Base-by-base conservation (phyloP, 768 basidiomycete genomes). In the Mycena albidolilacea region DNA sequence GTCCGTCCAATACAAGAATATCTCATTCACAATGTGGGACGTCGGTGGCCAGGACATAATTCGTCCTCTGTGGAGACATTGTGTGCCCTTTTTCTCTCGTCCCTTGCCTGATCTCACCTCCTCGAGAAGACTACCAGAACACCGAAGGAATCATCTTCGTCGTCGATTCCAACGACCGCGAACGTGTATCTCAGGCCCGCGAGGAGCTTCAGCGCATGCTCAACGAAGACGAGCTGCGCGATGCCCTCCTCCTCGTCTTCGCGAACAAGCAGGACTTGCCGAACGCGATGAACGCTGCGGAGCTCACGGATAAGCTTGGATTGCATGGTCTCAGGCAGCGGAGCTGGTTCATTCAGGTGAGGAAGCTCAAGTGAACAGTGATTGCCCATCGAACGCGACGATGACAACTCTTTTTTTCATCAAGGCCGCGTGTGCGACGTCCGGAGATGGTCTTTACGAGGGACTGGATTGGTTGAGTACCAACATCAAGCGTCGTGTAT, bases 21-120 rank as follows among this genome's bases (percentile, higher is more conserved):
- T 99, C 77, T 98, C 97, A 37, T 99, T 99, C 91, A 99, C 97
- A 23, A 98, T 99, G 58, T 99, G 98, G 98, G 98, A 99, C 86
- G 98, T 99, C 76, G 98, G 98, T 91, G 98, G 97, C 79, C 97
- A 99, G 87, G 97, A 99, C 87, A 99, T 99, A 93, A 99, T 99
- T 85, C 93, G 97, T 79, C 97, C 97, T 78, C 92, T 99, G 79
- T 99, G 98, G 98, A 96, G 97, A 92, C 98, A 99, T 89, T 99
- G 98, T 98, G 81, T 81, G 96, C 91, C 58, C 76, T 30, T 64
- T 75, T 72, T 76, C 69, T 63, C 74, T 9, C 8, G 67, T 76
- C 72, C 70, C 75, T 64, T 30, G 43, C 70, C 44, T 63, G 71
- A 79, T 72, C 69, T 74, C 77, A 46, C 30, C 30, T 30, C 70